These are phyloP conservation scores for Fonsecaea nubica DNA, from an alignment of 2,329 filamentous ascomycete genomes.

Conservation along the genomic window DNA sequence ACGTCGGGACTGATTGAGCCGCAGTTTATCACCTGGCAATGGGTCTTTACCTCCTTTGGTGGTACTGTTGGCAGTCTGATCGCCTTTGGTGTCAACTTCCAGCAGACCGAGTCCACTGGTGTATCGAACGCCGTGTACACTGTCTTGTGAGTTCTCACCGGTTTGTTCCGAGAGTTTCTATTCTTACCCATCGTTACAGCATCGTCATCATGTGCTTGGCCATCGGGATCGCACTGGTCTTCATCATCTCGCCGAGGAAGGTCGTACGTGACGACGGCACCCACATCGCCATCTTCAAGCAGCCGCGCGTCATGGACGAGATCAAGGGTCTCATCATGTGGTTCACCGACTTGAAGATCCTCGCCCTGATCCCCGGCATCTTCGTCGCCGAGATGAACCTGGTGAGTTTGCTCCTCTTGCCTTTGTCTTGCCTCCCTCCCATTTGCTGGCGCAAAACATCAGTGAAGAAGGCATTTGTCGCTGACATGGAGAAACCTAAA, in stretches of 20 bases:
- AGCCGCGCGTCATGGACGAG: conserved; percentile 30
- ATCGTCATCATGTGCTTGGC: conserved; percentile 36
- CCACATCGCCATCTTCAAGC: conserved; percentile 39
- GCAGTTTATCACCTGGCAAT: conserved; percentile 37
- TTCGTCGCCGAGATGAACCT: conserved; percentile 37
- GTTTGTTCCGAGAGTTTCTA: not conserved
- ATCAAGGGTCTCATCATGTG: conserved; percentile 29
- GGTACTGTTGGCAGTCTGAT: conserved; percentile 34
- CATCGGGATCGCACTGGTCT: conserved; percentile 27
- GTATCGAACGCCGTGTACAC: conserved; percentile 36
- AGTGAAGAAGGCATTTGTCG: not conserved
- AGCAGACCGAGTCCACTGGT: conserved; percentile 30
- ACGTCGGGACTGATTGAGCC: not conserved
- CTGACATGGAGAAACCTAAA: not conserved
- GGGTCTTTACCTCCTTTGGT: conserved; percentile 32
- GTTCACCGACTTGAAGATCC: conserved; percentile 28
- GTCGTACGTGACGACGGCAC: conserved; percentile 39
- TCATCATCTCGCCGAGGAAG: conserved; percentile 33
- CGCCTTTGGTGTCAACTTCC: conserved; percentile 37
- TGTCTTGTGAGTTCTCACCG: conserved; percentile 28
- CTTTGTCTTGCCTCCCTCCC: not conserved
- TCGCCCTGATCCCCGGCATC: conserved; percentile 29
- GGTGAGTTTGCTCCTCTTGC: conserved; percentile 10
- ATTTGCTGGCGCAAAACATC: not conserved
- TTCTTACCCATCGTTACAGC: not conserved